phyloP scores from a whole-genome alignment of 306 rosid genomes.

The Prunus mume region DNA sequence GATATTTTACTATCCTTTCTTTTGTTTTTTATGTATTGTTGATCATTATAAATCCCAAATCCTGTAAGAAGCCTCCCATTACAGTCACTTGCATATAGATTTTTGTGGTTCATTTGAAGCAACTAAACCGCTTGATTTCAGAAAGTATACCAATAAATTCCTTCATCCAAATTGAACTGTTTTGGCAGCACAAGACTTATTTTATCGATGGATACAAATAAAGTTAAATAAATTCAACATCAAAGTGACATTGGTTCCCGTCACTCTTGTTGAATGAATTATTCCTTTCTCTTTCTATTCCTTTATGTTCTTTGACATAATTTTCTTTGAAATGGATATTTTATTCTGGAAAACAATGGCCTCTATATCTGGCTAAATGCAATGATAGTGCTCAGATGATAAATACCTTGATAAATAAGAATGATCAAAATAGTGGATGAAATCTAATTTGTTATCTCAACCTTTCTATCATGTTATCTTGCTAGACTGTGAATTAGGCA shows the following conservation, averaged over 20 bases:
- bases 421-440: background rate
- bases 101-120: background rate
- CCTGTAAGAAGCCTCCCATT: background rate
- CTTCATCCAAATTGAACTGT: background rate
- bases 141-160: background rate
- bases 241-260: background rate
- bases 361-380: background rate
- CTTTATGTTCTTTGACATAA: background rate
- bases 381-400: background rate
- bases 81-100: background rate
- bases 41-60: background rate
- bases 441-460: background rate
- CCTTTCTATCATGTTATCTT: background rate
- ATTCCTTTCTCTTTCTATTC: background rate
- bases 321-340: background rate
- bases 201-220: background rate
- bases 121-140: background rate
- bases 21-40: background rate
- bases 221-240: background rate
- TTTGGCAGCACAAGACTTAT: background rate
- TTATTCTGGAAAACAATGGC: background rate
- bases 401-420: background rate
- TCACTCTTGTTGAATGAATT: background rate
- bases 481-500: background rate
- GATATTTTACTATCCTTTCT: background rate